phyloP scores from a whole-genome alignment of 768 basidiomycete species.

The Lentinula aciculospora region DNA sequence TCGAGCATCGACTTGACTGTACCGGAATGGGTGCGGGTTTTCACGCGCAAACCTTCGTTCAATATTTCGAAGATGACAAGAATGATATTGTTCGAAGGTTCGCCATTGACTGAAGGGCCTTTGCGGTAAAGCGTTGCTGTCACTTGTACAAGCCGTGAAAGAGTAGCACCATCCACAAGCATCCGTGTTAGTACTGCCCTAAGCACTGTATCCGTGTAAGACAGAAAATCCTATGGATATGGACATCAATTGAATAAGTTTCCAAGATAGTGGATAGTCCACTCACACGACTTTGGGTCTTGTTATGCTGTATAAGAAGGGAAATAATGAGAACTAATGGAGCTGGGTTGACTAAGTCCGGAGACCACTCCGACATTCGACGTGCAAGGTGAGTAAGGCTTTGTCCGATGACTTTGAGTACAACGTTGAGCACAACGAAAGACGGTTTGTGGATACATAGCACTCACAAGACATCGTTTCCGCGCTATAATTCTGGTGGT shows the following conservation, averaged over 20 bases:
- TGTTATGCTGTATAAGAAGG: slow-evolving; percentile 55
- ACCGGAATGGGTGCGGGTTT: slow-evolving; percentile 39
- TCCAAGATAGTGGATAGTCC: neutral
- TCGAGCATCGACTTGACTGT: slow-evolving; percentile 50
- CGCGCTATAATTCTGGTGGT: slow-evolving; percentile 44
- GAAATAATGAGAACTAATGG: slow-evolving; percentile 47
- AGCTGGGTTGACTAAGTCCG: slow-evolving; percentile 46
- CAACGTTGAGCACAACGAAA: slow-evolving; percentile 3
- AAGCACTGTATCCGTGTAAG: slow-evolving; percentile 55
- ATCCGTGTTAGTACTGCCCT: slow-evolving; percentile 48
- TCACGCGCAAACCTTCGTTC: slow-evolving; percentile 47
- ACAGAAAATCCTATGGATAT: slow-evolving; percentile 47
- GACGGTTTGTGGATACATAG: neutral
- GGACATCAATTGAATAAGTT: slow-evolving; percentile 2
- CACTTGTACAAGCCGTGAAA: slow-evolving; percentile 44
- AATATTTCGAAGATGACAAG: slow-evolving; percentile 45
- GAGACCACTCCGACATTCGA: slow-evolving; percentile 49
- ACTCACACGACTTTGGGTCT: slow-evolving; percentile 47
- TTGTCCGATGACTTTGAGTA: slow-evolving; percentile 45
- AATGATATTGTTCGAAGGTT: slow-evolving; percentile 27
- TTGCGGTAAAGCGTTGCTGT: slow-evolving; percentile 40
- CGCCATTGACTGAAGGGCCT: slow-evolving; percentile 18
- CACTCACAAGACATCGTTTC: slow-evolving; percentile 54
- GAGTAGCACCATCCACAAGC: slow-evolving; percentile 31
- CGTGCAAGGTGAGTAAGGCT: slow-evolving; percentile 49